Base-by-base conservation (phyloP, 2,329 filamentous ascomycete species). In the Leptographium radiaticola region DNA sequence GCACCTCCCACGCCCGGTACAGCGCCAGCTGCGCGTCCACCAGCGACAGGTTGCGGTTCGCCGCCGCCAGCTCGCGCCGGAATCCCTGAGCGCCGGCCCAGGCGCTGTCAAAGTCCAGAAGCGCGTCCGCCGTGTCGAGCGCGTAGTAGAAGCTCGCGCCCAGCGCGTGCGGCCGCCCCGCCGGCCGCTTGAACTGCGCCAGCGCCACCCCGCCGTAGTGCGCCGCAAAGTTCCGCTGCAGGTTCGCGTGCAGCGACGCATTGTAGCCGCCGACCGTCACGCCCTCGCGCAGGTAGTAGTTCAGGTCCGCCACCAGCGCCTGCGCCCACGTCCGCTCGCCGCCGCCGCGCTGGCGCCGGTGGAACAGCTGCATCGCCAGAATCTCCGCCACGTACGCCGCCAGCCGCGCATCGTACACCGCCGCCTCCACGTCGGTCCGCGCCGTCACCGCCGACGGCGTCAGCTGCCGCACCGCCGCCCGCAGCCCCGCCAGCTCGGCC, bases 11-110 rank as follows among this genome's bases (percentile, higher is more conserved):
- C 53, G 88, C 86, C 61, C 88, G 83, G 59, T 96, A 85, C 18
- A 98, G 79, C 45, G 82, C 79, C 59, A 93, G 84, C 71, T 98
- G 89, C 30, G 91, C 87, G 66, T 97, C 89, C 38, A 98, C 89
- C 38, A 95, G 74, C 30, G 90, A 95, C 52, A 98, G 68, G 67
- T 98, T 97, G 58, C 86, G 73, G 66, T 98, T 98, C 44, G 91
- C 93, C 57, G 83, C 82, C 62, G 84, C 80, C 69, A 98, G 84
- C 65, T 98, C 93, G 49, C 80, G 78, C 57, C 79, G 77, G 68
- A 95, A 95, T 0, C 90, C 90, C 60, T 72, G 76, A 59, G 72
- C 75, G 45, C 85, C 85, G 52, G 72, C 72, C 93, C 93, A 98
- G 42, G 83, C 82, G 54, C 80, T 75, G 66, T 95, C 87, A 62